Evolutionary conservation across 1,139 yeast genomes (phyloP), one percentile per base, ranked within the genome.

Genomic region (Yamadazyma conglobata): DNA sequence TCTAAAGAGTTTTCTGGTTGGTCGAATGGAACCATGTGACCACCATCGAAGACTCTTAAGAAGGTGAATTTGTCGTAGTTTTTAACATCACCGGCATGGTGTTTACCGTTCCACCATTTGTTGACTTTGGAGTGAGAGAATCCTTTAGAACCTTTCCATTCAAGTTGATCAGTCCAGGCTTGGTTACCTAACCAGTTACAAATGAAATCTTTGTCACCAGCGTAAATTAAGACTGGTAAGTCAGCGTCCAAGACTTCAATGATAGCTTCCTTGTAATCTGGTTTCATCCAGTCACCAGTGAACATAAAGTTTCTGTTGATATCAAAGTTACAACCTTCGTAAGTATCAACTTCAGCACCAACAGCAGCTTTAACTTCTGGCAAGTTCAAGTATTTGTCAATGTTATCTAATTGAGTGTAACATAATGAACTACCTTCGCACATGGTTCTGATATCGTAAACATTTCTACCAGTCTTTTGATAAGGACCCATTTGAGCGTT

Each of bases 221-320:
- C 93, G 46, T 83, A 83, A 40, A 83, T 73, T 52, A 83, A 70
- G 15, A 81, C 83, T 11, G 93, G 93, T 32, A 82, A 48, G 15
- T 67, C 78, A 27, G 70, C 54, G 45, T 76, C 76, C 47, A 79
- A 65, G 40, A 79, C 58, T 27, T 73, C 72, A 32, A 69, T 60
- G 29, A 79, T 80, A 11, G 40, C 42, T 38, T 77, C 80, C 76
- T 77, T 76, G 58, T 76, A 60, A 64, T 79, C 85, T 29, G 94
- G 91, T 57, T 81, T 81, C 93, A 83, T 83, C 93, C 94, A 84
- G 59, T 86, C 95, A 51, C 95, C 91, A 19, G 87, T 86, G 54
- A 85, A 79, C 50, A 82, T 55, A 58, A 89, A 89, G 70, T 81
- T 82, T 56, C 85, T 75, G 72, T 81, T 81, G 45, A 86, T 74